Evolutionary conservation across 345 rosid genomes (phyloP).

Genomic region (Eucalyptus curtisii): DNA sequence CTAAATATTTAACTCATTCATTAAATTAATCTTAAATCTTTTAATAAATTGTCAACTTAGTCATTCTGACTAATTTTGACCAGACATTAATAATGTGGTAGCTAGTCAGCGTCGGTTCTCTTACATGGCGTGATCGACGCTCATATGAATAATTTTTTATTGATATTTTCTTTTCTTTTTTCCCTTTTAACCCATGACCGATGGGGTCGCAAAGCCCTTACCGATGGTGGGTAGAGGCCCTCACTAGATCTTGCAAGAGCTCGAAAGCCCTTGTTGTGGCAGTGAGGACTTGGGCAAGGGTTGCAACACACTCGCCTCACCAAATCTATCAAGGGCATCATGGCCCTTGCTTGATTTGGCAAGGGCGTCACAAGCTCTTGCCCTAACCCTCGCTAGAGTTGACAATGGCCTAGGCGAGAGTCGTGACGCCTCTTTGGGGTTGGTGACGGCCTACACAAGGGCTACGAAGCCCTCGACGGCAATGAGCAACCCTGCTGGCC

Average conservation of each 20-base stretch:
- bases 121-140: rapidly evolving
- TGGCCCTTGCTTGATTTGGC: rapidly evolving
- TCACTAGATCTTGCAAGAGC: too few relatives aligned
- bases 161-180: too few relatives aligned
- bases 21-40: too few relatives aligned
- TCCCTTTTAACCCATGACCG: rapidly evolving
- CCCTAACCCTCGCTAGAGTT: too few relatives aligned
- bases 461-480: rapidly evolving
- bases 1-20: too few relatives aligned
- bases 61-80: too few relatives aligned
- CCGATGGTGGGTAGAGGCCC: rapidly evolving
- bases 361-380: rapidly evolving
- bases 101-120: rapidly evolving
- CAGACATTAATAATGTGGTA: rapidly evolving
- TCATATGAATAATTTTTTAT: too few relatives aligned
- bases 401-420: too few relatives aligned
- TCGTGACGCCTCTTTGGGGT: rapidly evolving
- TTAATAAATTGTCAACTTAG: too few relatives aligned
- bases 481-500: rapidly evolving
- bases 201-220: rapidly evolving
- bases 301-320: rapidly evolving
- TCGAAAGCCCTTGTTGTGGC: rapidly evolving
- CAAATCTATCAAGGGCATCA: too few relatives aligned
- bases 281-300: too few relatives aligned
- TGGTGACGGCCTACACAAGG: rapidly evolving